phyloP scores from a whole-genome alignment of 495 filamentous ascomycete species.

The Podospora bellae-mahoneyi region DNA sequence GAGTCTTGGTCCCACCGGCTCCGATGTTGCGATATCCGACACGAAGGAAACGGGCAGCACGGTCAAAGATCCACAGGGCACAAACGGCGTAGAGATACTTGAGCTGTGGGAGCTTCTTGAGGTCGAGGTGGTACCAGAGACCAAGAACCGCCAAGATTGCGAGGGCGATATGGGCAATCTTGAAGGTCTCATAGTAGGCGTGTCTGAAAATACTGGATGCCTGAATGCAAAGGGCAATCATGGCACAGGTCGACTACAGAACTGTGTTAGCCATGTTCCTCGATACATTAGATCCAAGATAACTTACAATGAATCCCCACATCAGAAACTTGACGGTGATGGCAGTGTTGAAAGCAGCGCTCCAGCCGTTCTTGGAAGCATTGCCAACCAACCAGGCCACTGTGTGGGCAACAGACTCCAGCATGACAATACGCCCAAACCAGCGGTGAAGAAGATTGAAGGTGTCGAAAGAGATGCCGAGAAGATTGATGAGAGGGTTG shows the following conservation, averaged over 20 bases:
- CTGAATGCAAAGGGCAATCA: constrained; percentile 64
- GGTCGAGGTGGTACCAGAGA: constrained; percentile 65
- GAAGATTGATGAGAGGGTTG: constrained; percentile 58
- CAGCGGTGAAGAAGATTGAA: constrained; percentile 81
- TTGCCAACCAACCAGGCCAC: constrained; percentile 42
- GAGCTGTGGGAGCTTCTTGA: constrained; percentile 58
- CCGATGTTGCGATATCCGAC: constrained; percentile 68
- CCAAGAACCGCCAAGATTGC: constrained; percentile 62
- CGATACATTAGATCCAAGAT: neutral
- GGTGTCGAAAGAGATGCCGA: constrained; percentile 68
- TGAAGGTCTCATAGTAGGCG: constrained; percentile 87
- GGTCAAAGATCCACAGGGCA: constrained; percentile 63
- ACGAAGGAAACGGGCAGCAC: constrained; percentile 51
- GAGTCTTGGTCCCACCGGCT: constrained; percentile 52
- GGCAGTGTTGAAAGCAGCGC: constrained; percentile 37
- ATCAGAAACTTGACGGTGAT: constrained; percentile 40
- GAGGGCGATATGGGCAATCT: constrained; percentile 70
- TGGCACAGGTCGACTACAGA: constrained; percentile 52
- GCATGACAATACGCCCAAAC: constrained; percentile 68
- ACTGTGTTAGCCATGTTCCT: constrained; percentile 20
- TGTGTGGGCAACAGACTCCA: constrained; percentile 62
- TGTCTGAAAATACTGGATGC: constrained; percentile 74
- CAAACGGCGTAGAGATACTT: constrained; percentile 60
- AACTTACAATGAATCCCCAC: constrained; percentile 56
- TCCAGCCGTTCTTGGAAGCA: constrained; percentile 44